Base-by-base conservation (phyloP, 2,329 filamentous ascomycete species). In the Chalaropsis thielavioides region DNA sequence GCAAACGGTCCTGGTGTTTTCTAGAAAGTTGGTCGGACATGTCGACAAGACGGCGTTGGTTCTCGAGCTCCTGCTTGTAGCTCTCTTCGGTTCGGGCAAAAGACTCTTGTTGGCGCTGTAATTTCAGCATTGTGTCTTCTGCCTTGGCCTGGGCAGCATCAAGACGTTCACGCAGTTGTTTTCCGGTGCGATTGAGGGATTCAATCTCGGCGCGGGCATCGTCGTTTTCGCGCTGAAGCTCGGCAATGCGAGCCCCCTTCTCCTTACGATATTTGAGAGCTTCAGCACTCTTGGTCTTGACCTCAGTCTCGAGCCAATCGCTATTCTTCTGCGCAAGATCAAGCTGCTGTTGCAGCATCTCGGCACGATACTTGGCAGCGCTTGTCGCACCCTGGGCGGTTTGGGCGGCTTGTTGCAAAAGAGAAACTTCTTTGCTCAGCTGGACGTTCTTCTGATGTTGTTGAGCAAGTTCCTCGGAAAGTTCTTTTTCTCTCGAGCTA, bases 191-290 rank as follows among this genome's bases (percentile, higher is more conserved):
- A 72, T 88, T 87, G 24, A 95, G 77, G 10, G 87, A 82, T 64
- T 96, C 90, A 63, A 91, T 81, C 40, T 83, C 87, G 22, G 88
- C 86, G 68, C 82, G 86, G 56, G 88, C 84, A 69, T 99, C 94
- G 70, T 97, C 92, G 69, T 92, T 89, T 67, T 88, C 84, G 63
- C 91, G 88, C 74, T 96, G 89, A 35, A 99, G 83, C 71, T 95
- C 89, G 8, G 91, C 83, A 70, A 97, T 90, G 46, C 89, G 88
- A 1, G 90, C 87, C 68, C 89, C 89, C 80, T 96, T 97, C 73
- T 99, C 94, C 73, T 96, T 97, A 68, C 94, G 85, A 75, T 89
- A 92, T 72, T 92, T 96, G 69, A 92, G 83, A 60, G 90, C 85
- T 73, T 99, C 94, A 8, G 86, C 83, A 68, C 83, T 87, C 76